Percentiles rank a stretch among this genome's conserved stretches.
Evolutionary conservation across 495 filamentous ascomycete species (phyloP).

Genomic region (Lineolata rhizophorae): DNA sequence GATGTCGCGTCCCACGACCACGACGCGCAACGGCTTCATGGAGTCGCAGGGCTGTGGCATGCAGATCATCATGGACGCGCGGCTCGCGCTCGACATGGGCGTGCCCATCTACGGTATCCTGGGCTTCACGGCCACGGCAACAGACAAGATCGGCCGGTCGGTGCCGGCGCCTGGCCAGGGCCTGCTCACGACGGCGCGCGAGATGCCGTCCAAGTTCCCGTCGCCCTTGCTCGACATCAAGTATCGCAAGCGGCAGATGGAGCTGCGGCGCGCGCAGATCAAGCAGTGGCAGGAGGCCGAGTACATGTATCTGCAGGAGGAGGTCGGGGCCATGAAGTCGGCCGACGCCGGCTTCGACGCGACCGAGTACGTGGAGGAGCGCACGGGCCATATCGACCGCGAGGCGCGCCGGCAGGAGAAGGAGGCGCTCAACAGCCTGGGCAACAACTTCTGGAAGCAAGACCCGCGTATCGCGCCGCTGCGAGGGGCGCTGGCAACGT

Average conservation of each 20-base stretch:
- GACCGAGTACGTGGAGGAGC: slow-evolving; percentile 67
- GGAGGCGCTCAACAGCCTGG: slow-evolving; percentile 72
- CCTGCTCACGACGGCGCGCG: slow-evolving; percentile 91
- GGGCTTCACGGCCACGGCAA: slow-evolving; percentile 88
- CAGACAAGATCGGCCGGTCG: slow-evolving; percentile 95
- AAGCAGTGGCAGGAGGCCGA: slow-evolving; percentile 92
- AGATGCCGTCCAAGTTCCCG: slow-evolving; percentile 74
- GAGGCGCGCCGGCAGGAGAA: slow-evolving; percentile 80
- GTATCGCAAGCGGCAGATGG: slow-evolving; percentile 85
- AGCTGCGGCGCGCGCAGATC: slow-evolving; percentile 76
- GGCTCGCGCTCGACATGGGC: slow-evolving; percentile 93
- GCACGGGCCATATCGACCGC: slow-evolving; percentile 66
- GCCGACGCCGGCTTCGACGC: slow-evolving; percentile 50
- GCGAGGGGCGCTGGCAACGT: slow-evolving; percentile 83
- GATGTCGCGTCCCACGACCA: slow-evolving; percentile 95
- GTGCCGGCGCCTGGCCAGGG: slow-evolving; percentile 92
- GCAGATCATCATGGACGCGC: slow-evolving; percentile 94
- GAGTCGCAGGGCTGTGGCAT: slow-evolving; percentile 97
- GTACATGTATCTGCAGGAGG: slow-evolving; percentile 76
- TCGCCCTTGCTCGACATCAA: slow-evolving; percentile 91
- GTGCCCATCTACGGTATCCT: slow-evolving; percentile 93
- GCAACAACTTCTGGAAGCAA: slow-evolving; percentile 97
- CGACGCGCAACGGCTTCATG: slow-evolving; percentile 95
- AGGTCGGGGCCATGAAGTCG: slow-evolving; percentile 75
- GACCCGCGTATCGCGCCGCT: slow-evolving; percentile 85